A percentile compares a stretch with the other conserved stretches of the same genome.
Conservation (phyloP, 768 basidiomycete species). For the Xerocomellus dryophilus region DNA sequence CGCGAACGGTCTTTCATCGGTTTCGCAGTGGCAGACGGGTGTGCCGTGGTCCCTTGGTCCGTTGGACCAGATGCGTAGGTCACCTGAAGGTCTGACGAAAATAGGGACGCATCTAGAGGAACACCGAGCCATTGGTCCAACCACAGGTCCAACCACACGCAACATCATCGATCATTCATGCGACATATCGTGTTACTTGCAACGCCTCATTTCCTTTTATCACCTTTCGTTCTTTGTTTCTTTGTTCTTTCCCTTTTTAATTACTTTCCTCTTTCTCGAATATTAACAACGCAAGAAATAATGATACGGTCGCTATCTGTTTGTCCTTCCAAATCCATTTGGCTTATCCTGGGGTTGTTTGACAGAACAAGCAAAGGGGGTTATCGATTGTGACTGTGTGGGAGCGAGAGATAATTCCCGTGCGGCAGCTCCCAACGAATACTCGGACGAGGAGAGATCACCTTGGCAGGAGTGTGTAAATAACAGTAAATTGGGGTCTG, state of each 20-base stretch:
- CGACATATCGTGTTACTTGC: neutral
- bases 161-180: neutral
- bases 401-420: too few species aligned
- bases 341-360: neutral
- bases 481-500: constrained; percentile 2
- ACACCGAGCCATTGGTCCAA: neutral
- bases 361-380: neutral
- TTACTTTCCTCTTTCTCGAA: neutral
- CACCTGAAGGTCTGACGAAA: neutral
- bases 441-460: neutral
- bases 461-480: neutral
- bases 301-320: neutral
- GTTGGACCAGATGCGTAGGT: too few species aligned
- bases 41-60: neutral
- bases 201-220: neutral
- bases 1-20: neutral
- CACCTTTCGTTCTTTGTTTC: neutral
- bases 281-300: neutral
- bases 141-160: too few species aligned
- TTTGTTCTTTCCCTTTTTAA: neutral
- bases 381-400: too few species aligned
- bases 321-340: neutral
- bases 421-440: too few species aligned
- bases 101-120: neutral
- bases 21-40: neutral